Evolutionary conservation across 192 early-diverging fungal species (phyloP).

Genomic region (Powellomyces hirtus): DNA sequence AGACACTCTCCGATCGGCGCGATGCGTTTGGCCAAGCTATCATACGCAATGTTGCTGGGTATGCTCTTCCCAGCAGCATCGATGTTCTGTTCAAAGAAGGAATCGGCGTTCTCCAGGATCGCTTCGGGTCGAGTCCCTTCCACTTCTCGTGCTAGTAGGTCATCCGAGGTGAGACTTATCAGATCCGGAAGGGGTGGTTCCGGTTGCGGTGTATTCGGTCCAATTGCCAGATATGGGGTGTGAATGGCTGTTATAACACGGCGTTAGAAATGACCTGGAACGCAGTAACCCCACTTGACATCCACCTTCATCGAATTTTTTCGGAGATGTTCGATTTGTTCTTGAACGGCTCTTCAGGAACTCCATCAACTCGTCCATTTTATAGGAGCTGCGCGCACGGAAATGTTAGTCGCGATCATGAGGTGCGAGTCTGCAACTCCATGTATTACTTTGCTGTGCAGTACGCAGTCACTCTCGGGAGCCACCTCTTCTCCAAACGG

Average conservation of each 20-base stretch:
- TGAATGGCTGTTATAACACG: conserved; percentile 6
- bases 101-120: conserved; percentile 13
- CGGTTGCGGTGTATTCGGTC: background rate
- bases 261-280: background rate
- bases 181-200: conserved; percentile 8
- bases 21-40: conserved; percentile 36
- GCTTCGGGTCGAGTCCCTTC: conserved; percentile 8
- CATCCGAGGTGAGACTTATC: conserved; percentile 5
- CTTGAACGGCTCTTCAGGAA: conserved; percentile 46
- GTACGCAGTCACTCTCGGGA: conserved; percentile 70
- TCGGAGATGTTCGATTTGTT: conserved; percentile 31
- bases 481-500: conserved; percentile 61
- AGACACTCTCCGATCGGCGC: conserved; percentile 66
- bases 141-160: background rate
- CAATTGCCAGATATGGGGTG: conserved; percentile 9
- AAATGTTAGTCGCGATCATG: background rate
- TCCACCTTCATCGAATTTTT: conserved; percentile 47
- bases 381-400: conserved; percentile 45
- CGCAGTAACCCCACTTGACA: background rate
- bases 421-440: too few relatives aligned
- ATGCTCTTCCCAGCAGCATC: conserved; percentile 27
- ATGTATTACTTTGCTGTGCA: conserved; percentile 69
- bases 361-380: conserved; percentile 53
- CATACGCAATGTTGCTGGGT: conserved; percentile 22
- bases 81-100: conserved; percentile 41